Base-by-base conservation (phyloP, 805 yeast genomes). In the Clavispora santaluciae region DNA sequence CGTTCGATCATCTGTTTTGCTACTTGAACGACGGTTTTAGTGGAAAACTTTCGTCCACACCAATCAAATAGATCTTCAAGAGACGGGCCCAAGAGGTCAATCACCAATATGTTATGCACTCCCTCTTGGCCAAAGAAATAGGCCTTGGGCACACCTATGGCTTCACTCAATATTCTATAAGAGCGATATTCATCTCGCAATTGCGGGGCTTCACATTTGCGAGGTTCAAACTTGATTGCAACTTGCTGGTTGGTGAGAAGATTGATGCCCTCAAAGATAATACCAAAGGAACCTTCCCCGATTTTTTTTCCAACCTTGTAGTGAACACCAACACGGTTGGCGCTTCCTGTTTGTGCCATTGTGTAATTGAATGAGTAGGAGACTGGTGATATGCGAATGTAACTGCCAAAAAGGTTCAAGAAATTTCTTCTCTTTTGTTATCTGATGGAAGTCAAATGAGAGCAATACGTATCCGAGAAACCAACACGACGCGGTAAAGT, bases 91-190 rank as follows among this genome's bases (percentile, higher is more conserved):
- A 93, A 73, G 34, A 93, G 73, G 61, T 93, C 99, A 54, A 93
- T 93, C 28, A 93, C 96, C 49, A 93, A 71, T 39, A 93, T 89
- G 63, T 91, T 90, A 70, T 93, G 98, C 45, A 93, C 78, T 23
- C 99, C 98, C 66, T 93, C 99, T 61, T 93, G 98, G 44, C 99
- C 99, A 63, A 91, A 91, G 62, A 89, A 93, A 68, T 93, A 93
- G n/a, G 96, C 98, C 55, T 83, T 81, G 39, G 99, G 99, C 39
- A 93, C 83, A 36, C 98, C 98, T 33, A 71, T 73, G 38, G 83
- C 76, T 15, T 95, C 95, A 43, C 80, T 79, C 38, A 93, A 72
- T 42, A 87, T 84, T 57, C 89, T 84, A 66, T 93, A 93, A n/a
- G 96, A 85, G 55, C 97, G 76, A 63, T 90, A 93, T 66, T 93